phyloP scores from a whole-genome alignment of 1,284 basidiomycete species.

The Papiliotrema laurentii region DNA sequence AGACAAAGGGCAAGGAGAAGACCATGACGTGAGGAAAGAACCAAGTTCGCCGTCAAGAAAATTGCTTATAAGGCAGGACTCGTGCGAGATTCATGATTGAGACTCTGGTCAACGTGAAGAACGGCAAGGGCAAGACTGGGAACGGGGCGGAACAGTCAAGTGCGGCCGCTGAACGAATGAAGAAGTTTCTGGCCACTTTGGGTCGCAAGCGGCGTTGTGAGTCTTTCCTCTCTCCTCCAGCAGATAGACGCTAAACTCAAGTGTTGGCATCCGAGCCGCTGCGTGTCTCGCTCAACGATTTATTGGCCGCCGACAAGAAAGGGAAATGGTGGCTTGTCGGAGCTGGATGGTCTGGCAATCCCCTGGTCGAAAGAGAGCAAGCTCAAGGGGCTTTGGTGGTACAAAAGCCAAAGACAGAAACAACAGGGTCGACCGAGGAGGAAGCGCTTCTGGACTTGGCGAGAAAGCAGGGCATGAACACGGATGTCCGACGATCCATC shows the following conservation, averaged over 20 bases:
- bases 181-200: constrained; percentile 71
- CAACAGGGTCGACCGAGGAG: constrained; percentile 33
- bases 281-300: constrained; percentile 75
- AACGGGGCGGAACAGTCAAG: constrained; percentile 59
- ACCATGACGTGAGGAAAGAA: constrained; percentile 63
- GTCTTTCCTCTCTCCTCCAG: constrained; percentile 10
- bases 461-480: constrained; percentile 96
- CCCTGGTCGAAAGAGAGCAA: constrained; percentile 60
- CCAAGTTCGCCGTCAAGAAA: not conserved
- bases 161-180: constrained; percentile 66
- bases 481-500: constrained; percentile 82
- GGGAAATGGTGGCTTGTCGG: constrained; percentile 99
- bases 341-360: constrained; percentile 91
- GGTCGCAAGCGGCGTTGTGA: constrained; percentile 70
- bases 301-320: constrained; percentile 74
- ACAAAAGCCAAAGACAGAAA: constrained; percentile 20
- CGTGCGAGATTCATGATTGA: constrained; percentile 85
- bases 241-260: constrained; percentile 35
- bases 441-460: constrained; percentile 71
- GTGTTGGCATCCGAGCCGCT: constrained; percentile 78
- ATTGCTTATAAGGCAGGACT: constrained; percentile 14
- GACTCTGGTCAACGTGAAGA: constrained; percentile 81
- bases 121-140: constrained; percentile 70
- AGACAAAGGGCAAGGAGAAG: constrained; percentile 58
- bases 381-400: constrained; percentile 16